These are phyloP conservation scores for Metschnikowia matae DNA, from an alignment of 805 yeast genomes.

Conservation along the genomic window DNA sequence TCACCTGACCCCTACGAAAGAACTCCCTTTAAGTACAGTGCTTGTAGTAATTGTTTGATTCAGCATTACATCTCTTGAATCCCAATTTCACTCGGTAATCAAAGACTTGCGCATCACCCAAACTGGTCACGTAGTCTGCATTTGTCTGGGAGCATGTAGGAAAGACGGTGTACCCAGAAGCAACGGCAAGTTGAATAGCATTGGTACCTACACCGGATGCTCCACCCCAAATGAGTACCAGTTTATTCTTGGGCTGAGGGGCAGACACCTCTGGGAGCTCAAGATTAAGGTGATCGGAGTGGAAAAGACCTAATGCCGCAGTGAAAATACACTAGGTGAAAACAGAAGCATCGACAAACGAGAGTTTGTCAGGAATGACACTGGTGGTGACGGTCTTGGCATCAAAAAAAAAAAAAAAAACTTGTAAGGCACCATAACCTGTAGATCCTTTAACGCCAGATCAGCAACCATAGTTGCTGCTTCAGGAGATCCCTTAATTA, in stretches of 20 bases:
- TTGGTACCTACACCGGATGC: constrained; percentile 11
- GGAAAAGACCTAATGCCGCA: constrained; percentile 7
- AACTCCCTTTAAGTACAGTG: too few species aligned
- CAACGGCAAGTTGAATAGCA: constrained; percentile 12
- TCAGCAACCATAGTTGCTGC: too few species aligned
- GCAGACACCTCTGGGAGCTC: constrained; percentile 2
- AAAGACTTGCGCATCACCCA: constrained; percentile 8
- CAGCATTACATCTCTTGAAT: too few species aligned
- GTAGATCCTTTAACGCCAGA: too few species aligned
- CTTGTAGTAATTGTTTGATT: too few species aligned
- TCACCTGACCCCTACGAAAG: too few species aligned
- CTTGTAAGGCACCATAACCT: constrained; percentile 12
- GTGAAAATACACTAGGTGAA: constrained; percentile 8
- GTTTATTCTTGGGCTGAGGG: constrained; percentile 3
- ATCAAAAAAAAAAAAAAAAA: constrained; percentile 7
- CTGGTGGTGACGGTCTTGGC: constrained; percentile 5
- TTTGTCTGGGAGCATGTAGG: constrained; percentile 10
- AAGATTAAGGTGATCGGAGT: constrained; percentile 5
- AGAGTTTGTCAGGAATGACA: constrained; percentile 5
- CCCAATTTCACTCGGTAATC: constrained; percentile 8
- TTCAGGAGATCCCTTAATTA: too few species aligned
- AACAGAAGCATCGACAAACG: constrained; percentile 9
- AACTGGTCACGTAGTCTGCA: constrained; percentile 1
- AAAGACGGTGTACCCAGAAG: constrained; percentile 10
- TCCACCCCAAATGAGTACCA: constrained; percentile 13